A percentile compares a stretch with the other conserved stretches of the same genome.
These are phyloP conservation scores for Musa schizocarpa DNA, from an alignment of 176 grass and related monocot genomes.

Conservation along the genomic window DNA sequence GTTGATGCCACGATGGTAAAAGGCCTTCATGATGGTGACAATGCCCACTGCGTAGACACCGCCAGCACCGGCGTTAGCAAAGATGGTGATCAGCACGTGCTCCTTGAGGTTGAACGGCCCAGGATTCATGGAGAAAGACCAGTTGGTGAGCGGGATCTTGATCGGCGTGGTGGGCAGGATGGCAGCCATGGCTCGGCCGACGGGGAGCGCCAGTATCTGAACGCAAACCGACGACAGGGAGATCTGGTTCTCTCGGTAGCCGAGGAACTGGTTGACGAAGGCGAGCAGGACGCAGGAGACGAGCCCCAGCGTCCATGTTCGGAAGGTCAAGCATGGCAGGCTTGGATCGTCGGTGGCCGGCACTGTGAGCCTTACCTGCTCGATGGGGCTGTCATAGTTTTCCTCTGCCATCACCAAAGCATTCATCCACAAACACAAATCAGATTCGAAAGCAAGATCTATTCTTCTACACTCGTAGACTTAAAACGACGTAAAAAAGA, in stretches of 20 bases:
- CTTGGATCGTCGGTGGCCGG: conserved; percentile 48
- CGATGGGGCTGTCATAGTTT: conserved; percentile 57
- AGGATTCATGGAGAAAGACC: conserved; percentile 69
- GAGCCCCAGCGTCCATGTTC: conserved; percentile 64
- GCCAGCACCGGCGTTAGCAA: not conserved
- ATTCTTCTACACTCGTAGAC: too few species aligned
- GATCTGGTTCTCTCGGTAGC: conserved; percentile 64
- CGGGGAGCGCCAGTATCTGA: conserved; percentile 61
- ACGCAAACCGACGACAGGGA: conserved; percentile 50
- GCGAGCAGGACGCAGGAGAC: conserved; percentile 43
- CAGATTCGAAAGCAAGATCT: too few species aligned
- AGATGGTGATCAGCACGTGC: conserved; percentile 50
- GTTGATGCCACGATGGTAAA: conserved; percentile 57
- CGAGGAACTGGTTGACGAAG: conserved; percentile 90
- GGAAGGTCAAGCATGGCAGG: conserved; percentile 55
- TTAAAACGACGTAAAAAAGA: too few species aligned
- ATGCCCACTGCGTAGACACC: conserved; percentile 61
- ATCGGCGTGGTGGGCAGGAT: conserved; percentile 34
- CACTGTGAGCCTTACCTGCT: conserved; percentile 34
- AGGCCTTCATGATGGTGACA: conserved; percentile 71
- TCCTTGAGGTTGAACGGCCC: conserved; percentile 85
- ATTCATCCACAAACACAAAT: too few species aligned
- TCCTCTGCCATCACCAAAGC: conserved; percentile 18
- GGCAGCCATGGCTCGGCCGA: conserved; percentile 59
- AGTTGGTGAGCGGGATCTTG: conserved; percentile 21